A percentile compares a stretch with the other conserved stretches of the same genome.
These are phyloP conservation scores for Nemophila menziesii DNA, from an alignment of 257 asterid species.

Conservation along the genomic window DNA sequence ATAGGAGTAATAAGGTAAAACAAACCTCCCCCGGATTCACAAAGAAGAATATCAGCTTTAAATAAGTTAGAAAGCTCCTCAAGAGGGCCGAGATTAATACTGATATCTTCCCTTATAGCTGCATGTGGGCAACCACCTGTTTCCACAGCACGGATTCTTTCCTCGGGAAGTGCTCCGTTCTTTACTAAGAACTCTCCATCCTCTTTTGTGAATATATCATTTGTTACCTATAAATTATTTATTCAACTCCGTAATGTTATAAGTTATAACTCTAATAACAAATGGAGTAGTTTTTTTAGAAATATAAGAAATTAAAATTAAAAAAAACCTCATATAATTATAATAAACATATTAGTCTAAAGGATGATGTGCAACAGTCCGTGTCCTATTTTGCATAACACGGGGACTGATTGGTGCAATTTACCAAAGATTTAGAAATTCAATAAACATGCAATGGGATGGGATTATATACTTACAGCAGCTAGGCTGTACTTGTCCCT, in stretches of 20 bases:
- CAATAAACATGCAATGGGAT: too few species aligned
- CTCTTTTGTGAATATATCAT: constrained; percentile 94
- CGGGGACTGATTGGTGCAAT: too few species aligned
- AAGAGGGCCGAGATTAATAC: constrained; percentile 88
- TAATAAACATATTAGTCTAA: too few species aligned
- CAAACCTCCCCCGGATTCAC: constrained; percentile 97
- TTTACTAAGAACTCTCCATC: constrained; percentile 90
- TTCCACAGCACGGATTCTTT: constrained; percentile 93
- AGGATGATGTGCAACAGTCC: too few species aligned
- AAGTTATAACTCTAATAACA: too few species aligned
- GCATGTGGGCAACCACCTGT: constrained; percentile 99
- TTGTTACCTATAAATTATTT: constrained; percentile 71
- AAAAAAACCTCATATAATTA: too few species aligned
- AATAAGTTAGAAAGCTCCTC: constrained; percentile 88
- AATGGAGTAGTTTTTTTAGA: too few species aligned
- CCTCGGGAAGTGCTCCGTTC: constrained; percentile 93
- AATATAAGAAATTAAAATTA: too few species aligned
- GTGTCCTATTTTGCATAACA: too few species aligned
- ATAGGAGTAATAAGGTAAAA: neutral
- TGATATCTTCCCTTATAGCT: constrained; percentile 89
- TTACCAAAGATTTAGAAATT: too few species aligned
- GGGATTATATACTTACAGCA: constrained; percentile 69
- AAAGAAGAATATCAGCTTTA: constrained; percentile 81
- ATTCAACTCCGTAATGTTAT: too few species aligned
- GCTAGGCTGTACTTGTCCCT: constrained; percentile 92